A percentile compares a stretch with the other conserved stretches of the same genome.
phyloP scores from a whole-genome alignment of 495 filamentous ascomycete species.

The Articulospora tetracladia region DNA sequence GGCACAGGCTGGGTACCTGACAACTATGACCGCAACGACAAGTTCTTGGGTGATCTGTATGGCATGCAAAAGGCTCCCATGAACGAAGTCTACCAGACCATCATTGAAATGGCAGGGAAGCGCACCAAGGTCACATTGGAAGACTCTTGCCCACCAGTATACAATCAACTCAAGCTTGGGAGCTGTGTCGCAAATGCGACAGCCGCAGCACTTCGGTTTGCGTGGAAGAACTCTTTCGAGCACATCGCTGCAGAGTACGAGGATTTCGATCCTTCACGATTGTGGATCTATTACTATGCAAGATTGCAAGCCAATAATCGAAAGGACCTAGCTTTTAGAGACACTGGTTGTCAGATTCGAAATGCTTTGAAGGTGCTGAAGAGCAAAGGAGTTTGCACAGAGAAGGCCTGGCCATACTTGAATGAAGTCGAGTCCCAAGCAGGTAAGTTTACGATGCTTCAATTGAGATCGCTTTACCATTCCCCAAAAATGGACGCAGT shows the following conservation, averaged over 20 bases:
- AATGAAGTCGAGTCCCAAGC: no score
- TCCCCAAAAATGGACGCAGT: background rate
- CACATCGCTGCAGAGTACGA: background rate
- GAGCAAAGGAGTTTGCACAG: no score
- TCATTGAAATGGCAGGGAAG: background rate
- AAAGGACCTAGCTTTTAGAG: background rate
- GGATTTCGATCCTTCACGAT: background rate
- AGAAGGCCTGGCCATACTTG: no score
- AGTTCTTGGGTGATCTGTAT: background rate
- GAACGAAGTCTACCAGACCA: conserved; percentile 2
- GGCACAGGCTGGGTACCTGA: background rate
- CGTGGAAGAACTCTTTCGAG: background rate
- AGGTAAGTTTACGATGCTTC: no score
- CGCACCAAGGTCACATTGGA: background rate
- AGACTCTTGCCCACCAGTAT: conserved; percentile 3
- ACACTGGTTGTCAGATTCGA: background rate
- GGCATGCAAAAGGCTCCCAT: background rate
- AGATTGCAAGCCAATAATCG: background rate
- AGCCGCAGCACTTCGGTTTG: background rate
- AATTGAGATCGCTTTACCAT: no score
- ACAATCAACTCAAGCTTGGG: background rate
- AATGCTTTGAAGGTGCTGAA: no score
- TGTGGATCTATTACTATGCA: conserved; percentile 4
- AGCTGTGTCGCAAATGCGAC: conserved; percentile 6
- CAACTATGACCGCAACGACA: background rate